These are phyloP conservation scores for Cucumis melo DNA, from an alignment of 306 rosid species.

Conservation along the genomic window DNA sequence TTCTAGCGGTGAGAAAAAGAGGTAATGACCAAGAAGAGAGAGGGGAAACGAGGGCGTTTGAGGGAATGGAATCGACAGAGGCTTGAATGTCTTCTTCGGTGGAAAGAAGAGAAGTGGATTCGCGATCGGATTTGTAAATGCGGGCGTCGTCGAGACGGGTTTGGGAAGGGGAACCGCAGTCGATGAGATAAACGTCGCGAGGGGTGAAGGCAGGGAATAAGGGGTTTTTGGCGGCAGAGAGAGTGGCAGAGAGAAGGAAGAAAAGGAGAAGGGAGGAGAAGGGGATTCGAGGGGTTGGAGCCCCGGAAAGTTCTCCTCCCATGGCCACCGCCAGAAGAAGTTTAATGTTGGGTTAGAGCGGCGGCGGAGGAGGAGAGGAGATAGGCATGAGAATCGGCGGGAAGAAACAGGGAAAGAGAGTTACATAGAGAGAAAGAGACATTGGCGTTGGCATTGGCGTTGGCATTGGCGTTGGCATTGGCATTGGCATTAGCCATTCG, in stretches of 20 bases:
- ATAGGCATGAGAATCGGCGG: no score
- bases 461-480: no score
- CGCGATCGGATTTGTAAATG: constrained; percentile 59
- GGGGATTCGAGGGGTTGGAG: constrained; percentile 11
- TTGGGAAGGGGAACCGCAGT: constrained; percentile 45
- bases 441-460: no score
- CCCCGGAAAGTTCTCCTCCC: constrained; percentile 19
- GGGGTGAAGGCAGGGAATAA: constrained; percentile 23
- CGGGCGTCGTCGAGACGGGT: constrained; percentile 45
- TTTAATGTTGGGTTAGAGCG: not conserved
- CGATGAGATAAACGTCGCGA: constrained; percentile 45
- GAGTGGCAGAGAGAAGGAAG: constrained; percentile 3
- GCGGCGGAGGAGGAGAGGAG: constrained; percentile 3
- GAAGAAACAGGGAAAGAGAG: no score
- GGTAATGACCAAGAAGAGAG: constrained; percentile 29
- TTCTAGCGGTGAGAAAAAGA: constrained; percentile 33
- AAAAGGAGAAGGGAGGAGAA: constrained; percentile 10
- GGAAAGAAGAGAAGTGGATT: constrained; percentile 43
- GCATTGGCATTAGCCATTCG: no score
- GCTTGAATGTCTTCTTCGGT: constrained; percentile 35
- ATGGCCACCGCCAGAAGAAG: constrained; percentile 8
- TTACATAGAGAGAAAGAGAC: not conserved
- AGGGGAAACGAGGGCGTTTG: constrained; percentile 10
- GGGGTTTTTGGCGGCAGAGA: constrained; percentile 4
- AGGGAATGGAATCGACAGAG: constrained; percentile 25